Evolutionary conservation across 2,329 filamentous ascomycete genomes (phyloP).

Genomic region (Ceratocystis lukuohia): DNA sequence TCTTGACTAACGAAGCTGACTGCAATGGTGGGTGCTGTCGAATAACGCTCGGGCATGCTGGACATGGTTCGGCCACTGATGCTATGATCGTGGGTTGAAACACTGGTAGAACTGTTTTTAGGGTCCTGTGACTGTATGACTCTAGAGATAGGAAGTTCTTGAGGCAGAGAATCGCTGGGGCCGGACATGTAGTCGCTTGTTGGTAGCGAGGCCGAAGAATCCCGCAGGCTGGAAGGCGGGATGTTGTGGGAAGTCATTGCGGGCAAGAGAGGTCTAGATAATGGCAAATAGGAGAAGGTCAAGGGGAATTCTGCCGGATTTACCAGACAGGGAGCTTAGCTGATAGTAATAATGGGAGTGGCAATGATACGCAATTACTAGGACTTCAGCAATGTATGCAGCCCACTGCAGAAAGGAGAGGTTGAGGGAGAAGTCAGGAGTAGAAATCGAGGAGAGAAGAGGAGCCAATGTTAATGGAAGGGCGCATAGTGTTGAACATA

Average conservation of each 20-base stretch:
- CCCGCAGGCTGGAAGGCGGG: background rate
- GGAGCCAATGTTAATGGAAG: background rate
- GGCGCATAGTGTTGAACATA: background rate
- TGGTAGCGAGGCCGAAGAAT: background rate
- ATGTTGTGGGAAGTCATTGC: background rate
- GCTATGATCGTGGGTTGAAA: background rate
- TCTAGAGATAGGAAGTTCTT: too few species aligned
- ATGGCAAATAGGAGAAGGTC: background rate
- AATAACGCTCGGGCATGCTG: slow-evolving; percentile 7
- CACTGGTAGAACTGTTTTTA: background rate
- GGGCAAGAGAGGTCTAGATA: background rate
- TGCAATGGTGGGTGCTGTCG: slow-evolving; percentile 5
- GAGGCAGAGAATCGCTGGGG: background rate
- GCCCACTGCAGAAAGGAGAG: background rate
- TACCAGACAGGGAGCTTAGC: background rate
- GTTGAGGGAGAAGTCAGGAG: background rate
- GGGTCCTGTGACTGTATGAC: background rate
- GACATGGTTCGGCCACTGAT: background rate
- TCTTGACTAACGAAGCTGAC: slow-evolving; percentile 2
- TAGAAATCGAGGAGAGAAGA: background rate
- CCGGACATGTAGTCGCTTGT: background rate
- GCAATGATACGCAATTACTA: background rate
- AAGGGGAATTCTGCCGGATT: background rate
- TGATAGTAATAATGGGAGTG: background rate
- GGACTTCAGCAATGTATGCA: background rate